These are phyloP conservation scores for Meyerozyma elateridarum DNA, from an alignment of 1,139 yeast genomes.

Conservation along the genomic window DNA sequence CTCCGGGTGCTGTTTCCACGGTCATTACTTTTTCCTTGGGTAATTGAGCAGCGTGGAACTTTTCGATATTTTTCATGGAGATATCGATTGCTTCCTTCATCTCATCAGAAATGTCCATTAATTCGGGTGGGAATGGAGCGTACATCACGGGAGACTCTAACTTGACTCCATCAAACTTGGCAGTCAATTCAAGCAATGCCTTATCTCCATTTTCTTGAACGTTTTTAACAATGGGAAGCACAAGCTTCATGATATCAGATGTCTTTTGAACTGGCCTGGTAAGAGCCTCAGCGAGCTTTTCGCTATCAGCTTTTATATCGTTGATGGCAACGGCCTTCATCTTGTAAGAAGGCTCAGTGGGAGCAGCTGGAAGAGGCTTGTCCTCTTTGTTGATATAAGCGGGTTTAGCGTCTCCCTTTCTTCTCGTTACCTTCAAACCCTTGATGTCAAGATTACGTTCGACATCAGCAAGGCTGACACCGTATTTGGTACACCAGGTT, in stretches of 20 bases:
- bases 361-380: constrained; percentile 9
- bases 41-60: constrained; percentile 91
- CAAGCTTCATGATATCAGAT: constrained; percentile 85
- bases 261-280: constrained; percentile 90
- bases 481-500: constrained; percentile 79
- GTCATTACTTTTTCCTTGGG: constrained; percentile 60
- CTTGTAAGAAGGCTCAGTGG: constrained; percentile 38
- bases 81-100: constrained; percentile 83
- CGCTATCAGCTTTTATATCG: constrained; percentile 33
- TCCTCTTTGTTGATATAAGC: constrained; percentile 42
- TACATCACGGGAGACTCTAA: constrained; percentile 65
- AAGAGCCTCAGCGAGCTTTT: constrained; percentile 52
- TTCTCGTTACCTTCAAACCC: constrained; percentile 79
- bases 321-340: constrained; percentile 59
- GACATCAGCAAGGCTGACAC: constrained; percentile 74
- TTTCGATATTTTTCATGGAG: constrained; percentile 81
- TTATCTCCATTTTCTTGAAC: constrained; percentile 78
- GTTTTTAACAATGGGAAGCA: constrained; percentile 78
- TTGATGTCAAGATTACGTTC: constrained; percentile 82
- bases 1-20: constrained; percentile 96
- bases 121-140: constrained; percentile 81
- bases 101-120: constrained; percentile 73
- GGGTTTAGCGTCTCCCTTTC: constrained; percentile 95
- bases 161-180: constrained; percentile 82
- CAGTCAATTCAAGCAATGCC: constrained; percentile 82